Percentiles rank a stretch among this genome's conserved stretches.
Conservation (phyloP, 2,329 filamentous ascomycete species). For the Colletotrichum graminicola region DNA sequence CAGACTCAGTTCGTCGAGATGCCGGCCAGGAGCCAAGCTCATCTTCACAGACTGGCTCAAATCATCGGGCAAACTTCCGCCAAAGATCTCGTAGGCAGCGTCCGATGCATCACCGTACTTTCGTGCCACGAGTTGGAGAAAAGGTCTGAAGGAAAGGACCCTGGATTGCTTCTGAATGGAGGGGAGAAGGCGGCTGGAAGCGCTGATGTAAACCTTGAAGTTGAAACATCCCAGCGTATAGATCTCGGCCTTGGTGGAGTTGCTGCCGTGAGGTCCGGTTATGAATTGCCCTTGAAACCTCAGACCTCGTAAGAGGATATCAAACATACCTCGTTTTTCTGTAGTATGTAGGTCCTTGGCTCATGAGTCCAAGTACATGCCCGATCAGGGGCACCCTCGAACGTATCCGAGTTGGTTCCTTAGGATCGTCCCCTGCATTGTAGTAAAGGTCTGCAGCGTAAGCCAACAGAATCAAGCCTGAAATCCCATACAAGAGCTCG, state of each 20-base stretch:
- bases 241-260: constrained; percentile 44
- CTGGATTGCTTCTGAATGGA: constrained; percentile 45
- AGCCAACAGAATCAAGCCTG: constrained; percentile 18
- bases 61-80: constrained; percentile 19
- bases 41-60: constrained; percentile 32
- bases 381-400: constrained; percentile 38
- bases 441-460: constrained; percentile 16
- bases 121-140: constrained; percentile 44
- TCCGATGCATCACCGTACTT: constrained; percentile 33
- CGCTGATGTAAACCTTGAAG: constrained; percentile 48
- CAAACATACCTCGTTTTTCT: constrained; percentile 29
- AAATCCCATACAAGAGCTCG: constrained; percentile 11
- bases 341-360: constrained; percentile 30
- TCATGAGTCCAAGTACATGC: constrained; percentile 37
- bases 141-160: constrained; percentile 47
- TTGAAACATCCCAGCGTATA: constrained; percentile 47
- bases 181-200: constrained; percentile 46
- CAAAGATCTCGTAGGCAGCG: constrained; percentile 34
- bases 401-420: constrained; percentile 27
- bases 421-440: constrained; percentile 23
- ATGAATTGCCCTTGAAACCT: too few relatives aligned
- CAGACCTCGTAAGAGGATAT: neutral
- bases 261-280: neutral
- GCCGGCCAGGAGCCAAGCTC: constrained; percentile 37
- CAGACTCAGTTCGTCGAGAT: constrained; percentile 43